These are phyloP conservation scores for Luvunga scandens DNA, from an alignment of 345 rosid species.

Conservation along the genomic window DNA sequence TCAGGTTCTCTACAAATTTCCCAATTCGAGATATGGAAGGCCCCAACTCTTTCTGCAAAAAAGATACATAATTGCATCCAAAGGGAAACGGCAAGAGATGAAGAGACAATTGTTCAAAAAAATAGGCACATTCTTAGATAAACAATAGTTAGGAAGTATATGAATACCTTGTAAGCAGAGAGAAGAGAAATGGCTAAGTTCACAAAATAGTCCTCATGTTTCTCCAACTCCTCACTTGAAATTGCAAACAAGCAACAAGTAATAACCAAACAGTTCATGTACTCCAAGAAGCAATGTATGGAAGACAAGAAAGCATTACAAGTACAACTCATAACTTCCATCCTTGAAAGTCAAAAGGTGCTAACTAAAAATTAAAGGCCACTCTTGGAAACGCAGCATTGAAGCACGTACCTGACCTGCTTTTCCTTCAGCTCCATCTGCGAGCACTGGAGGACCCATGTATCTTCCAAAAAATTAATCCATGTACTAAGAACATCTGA, in stretches of 20 bases:
- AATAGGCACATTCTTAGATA: background rate
- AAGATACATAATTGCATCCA: background rate
- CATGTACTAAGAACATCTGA: constrained; percentile 78
- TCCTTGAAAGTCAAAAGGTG: background rate
- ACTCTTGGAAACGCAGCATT: constrained; percentile 5
- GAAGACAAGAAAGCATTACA: background rate
- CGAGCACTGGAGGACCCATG: constrained; percentile 77
- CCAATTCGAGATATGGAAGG: constrained; percentile 69
- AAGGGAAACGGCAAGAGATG: background rate
- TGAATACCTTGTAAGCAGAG: constrained; percentile 65
- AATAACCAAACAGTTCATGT: constrained; percentile 7
- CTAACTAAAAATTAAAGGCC: constrained; percentile 1
- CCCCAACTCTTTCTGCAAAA: constrained; percentile 71
- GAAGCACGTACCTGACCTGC: constrained; percentile 61
- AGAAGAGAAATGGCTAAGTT: constrained; percentile 68
- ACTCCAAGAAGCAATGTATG: background rate
- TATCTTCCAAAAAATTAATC: constrained; percentile 90
- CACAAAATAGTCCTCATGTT: constrained; percentile 72
- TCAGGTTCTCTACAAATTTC: constrained; percentile 86
- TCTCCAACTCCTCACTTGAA: constrained; percentile 78
- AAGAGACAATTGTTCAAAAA: background rate
- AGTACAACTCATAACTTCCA: background rate
- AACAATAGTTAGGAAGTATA: background rate
- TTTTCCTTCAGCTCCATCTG: constrained; percentile 68
- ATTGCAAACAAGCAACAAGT: constrained; percentile 26